Percentiles rank a stretch among this genome's conserved stretches.
Conservation (phyloP, 495 filamentous ascomycete species). For the Tuber indicum region DNA sequence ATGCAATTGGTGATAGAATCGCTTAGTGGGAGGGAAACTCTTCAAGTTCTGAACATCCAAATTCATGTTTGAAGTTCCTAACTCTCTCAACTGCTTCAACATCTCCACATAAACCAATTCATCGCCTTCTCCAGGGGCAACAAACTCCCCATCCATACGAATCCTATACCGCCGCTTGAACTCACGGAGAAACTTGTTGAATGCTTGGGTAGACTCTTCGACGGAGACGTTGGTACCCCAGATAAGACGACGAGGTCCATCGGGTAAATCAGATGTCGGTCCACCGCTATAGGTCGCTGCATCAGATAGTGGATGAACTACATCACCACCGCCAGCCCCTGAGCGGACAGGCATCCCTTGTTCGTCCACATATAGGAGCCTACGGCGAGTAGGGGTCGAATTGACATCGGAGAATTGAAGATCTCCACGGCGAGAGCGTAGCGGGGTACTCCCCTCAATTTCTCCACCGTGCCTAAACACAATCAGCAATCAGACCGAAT, state of each 20-base stretch:
- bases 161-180: conserved; percentile 90
- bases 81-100: conserved; percentile 79
- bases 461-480: not conserved
- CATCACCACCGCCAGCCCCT: conserved; percentile 17
- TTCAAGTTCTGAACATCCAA: conserved; percentile 85
- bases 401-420: conserved; percentile 39
- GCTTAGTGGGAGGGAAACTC: conserved; percentile 81
- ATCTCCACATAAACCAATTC: conserved; percentile 78
- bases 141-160: conserved; percentile 56
- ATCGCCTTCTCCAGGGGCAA: conserved; percentile 58
- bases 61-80: conserved; percentile 76
- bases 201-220: conserved; percentile 72
- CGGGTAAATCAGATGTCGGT: conserved; percentile 71
- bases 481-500: not conserved
- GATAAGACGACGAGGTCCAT: conserved; percentile 76
- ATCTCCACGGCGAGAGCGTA: conserved; percentile 40
- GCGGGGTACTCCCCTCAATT: conserved; percentile 24
- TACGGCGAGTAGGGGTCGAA: conserved; percentile 35
- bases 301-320: conserved; percentile 28
- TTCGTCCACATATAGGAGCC: conserved; percentile 41
- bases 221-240: conserved; percentile 98
- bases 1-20: conserved; percentile 91
- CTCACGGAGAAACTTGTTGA: conserved; percentile 85
- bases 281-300: conserved; percentile 38
- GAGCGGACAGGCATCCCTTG: conserved; percentile 32